A percentile compares a stretch with the other conserved stretches of the same genome.
Evolutionary conservation across 208 protist genomes (phyloP).

Genomic region (Acanthamoeba castellanii): DNA sequence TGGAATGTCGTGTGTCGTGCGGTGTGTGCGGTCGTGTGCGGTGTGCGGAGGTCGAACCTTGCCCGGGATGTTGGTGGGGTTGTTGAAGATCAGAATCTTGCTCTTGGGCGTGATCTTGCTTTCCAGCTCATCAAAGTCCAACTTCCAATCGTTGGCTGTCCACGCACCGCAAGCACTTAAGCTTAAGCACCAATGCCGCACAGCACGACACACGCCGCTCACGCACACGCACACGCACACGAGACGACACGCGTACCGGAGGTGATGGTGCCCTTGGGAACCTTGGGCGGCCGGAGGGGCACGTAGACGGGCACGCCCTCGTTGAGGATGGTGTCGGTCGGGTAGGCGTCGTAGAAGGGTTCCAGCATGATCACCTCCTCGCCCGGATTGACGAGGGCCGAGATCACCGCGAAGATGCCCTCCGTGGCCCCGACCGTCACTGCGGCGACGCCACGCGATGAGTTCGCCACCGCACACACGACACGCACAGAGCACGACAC

Average conservation of each 20-base stretch:
- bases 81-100: conserved; percentile 94
- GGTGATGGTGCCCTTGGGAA: background rate
- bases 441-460: background rate
- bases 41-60: conserved; percentile 83
- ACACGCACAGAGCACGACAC: background rate
- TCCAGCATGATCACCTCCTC: conserved; percentile 95
- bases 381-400: conserved; percentile 92
- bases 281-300: conserved; percentile 83
- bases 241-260: background rate
- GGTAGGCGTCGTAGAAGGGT: conserved; percentile 95
- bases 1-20: no score
- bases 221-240: background rate
- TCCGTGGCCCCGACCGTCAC: conserved; percentile 93
- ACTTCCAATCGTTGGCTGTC: conserved; percentile 71
- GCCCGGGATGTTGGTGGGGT: conserved; percentile 94
- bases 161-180: background rate
- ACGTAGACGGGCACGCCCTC: conserved; percentile 91
- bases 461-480: background rate
- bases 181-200: background rate
- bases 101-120: conserved; percentile 89
- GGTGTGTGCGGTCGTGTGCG: background rate
- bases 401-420: conserved; percentile 90
- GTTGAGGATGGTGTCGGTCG: conserved; percentile 83
- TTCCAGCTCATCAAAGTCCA: conserved; percentile 87
- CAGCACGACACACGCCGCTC: background rate